Base-by-base conservation (phyloP, 177 flowering plant species). In the Vitis hybrid region DNA sequence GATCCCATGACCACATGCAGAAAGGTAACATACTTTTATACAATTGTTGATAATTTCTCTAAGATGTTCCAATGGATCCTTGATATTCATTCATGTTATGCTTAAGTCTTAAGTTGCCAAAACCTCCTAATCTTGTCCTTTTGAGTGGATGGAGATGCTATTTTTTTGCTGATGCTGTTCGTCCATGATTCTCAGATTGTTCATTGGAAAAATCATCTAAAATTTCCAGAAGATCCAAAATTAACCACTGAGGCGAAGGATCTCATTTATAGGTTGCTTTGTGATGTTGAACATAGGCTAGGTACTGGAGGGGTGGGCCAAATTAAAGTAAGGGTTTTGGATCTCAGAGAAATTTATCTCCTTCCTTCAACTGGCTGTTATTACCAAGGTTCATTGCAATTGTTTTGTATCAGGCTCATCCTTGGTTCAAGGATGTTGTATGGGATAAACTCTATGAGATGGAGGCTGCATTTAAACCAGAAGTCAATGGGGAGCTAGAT, bases 1-100 rank as follows among this genome's bases (percentile, higher is more conserved):
- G 97, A 92, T 60, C 97, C 97, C 50, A 84, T 90, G 74, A 82
- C 87, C 66, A 88, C 97, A 32, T 92, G 97, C 81, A 83, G 92
- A 81, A 92, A 92, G 97, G 97, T 92, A 79, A 18, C 30, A 12
- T 5, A 50, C 27, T 56, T 56, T 62, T 12, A 11, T 60, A 21
- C 4, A 13, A 49, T 76, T 49, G 30, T 11, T 66, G 8, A 40
- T 40, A 40, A 40, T 40, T 40, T 4, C 46, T 40, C 46, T 40
- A 40, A 40, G 46, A 40, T 40, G 8, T 40, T 40, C 46, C 46
- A 40, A 40, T 40, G 6, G 8, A 40, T 40, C 46, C 8, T 40
- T 40, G 46, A 40, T 40, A 40, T 40, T 40, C 46, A 40, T 40
- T 40, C 46, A 56, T 30, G 18, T 74, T 50, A 4, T 49, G 68